Evolutionary conservation across 805 yeast genomes (phyloP).

Genomic region (Myxozyma neotropica): DNA sequence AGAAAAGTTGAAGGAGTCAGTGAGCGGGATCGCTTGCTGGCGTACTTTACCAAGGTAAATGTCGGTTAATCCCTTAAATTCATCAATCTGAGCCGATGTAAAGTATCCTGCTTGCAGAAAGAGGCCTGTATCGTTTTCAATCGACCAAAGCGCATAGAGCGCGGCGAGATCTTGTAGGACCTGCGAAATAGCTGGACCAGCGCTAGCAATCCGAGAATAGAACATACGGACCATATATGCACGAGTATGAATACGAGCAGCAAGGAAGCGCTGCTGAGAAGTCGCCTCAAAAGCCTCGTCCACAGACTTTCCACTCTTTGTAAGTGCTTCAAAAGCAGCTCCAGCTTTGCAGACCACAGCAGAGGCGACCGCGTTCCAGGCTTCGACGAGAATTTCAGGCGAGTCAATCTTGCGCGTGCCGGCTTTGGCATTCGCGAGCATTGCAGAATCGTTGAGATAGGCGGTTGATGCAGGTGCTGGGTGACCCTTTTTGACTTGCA

Average conservation of each 20-base stretch:
- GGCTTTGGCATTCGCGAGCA: conserved; percentile 14
- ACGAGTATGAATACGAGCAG: conserved; percentile 47
- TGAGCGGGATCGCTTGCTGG: conserved; percentile 70
- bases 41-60: conserved; percentile 56
- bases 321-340: conserved; percentile 37
- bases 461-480: conserved; percentile 51
- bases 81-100: conserved; percentile 52
- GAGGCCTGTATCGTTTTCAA: conserved; percentile 70
- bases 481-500: conserved; percentile 48
- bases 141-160: conserved; percentile 64
- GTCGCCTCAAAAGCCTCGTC: conserved; percentile 46
- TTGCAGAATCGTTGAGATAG: conserved; percentile 43
- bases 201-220: conserved; percentile 43
- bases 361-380: conserved; percentile 46
- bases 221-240: conserved; percentile 45
- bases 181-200: conserved; percentile 49
- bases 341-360: conserved; percentile 43
- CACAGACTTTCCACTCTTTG: conserved; percentile 36
- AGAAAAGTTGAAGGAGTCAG: conserved; percentile 81
- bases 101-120: conserved; percentile 68
- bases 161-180: conserved; percentile 58
- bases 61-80: conserved; percentile 49
- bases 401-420: conserved; percentile 24
- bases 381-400: conserved; percentile 34
- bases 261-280: conserved; percentile 47